Base-by-base conservation (phyloP, 768 basidiomycete genomes). In the Asterophora parasitica region DNA sequence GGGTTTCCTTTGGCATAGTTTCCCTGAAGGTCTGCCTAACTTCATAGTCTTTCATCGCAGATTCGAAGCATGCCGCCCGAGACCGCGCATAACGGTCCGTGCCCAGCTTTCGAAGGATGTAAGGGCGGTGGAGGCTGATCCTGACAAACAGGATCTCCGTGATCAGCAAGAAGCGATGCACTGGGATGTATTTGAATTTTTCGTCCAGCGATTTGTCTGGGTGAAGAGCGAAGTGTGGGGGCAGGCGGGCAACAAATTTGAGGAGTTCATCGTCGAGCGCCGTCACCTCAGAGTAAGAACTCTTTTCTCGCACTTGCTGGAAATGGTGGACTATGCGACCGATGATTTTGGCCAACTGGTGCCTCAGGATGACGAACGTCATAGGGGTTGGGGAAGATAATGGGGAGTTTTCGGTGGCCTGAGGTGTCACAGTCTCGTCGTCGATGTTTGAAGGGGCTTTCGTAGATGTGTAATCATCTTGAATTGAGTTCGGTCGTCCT, bases 301-400 rank as follows among this genome's bases (percentile, higher is more conserved):
- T 83, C 49, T 74, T 79, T 17, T 80, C 79, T 36, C 82, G 77
- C 28, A 93, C 82, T 68, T 87, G 85, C 62, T 95, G 93, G 67
- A 93, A 95, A 67, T 94, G 90, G 58, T 92, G 89, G 33, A 91
- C 89, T 60, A 96, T 91, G 27, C 83, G 83, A 12, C 92, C 92
- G 50, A 94, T 93, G 50, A 94, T 86, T 31, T 75, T 70, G 26
- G 91, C 88, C 15, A 96, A 75, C 27, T 81, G 78, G 57, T 93
- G 87, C 33, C 93, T 75, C 20, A 96, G 74, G 51, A 95, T 91
- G 28, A 91, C 82, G 61, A 90, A 95, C 1, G 92, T 92, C 75
- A 90, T 87, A 11, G 71, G 74, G 0, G 92, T 95, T 1, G 93
- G 92, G 20, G 70, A 76, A 0, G 79, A 76, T 53, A 91, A 65